A percentile compares a stretch with the other conserved stretches of the same genome.
These are phyloP conservation scores for Pythium vanterpoolii DNA, from an alignment of 352 stramenopile species.

Conservation along the genomic window DNA sequence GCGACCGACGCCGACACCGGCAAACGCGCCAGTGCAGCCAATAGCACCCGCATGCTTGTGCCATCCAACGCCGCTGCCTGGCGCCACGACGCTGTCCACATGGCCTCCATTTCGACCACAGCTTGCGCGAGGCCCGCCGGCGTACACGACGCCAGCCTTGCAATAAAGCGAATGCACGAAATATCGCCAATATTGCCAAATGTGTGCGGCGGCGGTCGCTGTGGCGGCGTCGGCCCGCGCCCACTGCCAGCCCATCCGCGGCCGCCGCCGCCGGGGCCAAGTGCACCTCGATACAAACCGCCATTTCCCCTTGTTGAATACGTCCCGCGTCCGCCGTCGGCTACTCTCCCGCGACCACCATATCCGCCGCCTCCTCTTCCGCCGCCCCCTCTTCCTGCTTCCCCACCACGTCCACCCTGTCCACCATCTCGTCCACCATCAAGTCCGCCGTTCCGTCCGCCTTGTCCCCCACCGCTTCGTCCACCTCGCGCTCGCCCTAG, in stretches of 20 bases:
- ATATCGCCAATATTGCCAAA: constrained; percentile 16
- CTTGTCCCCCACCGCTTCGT: not conserved
- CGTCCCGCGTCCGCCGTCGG: not conserved
- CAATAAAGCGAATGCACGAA: constrained; percentile 47
- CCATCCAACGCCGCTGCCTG: constrained; percentile 29
- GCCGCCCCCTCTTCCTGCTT: not conserved
- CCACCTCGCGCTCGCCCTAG: not conserved
- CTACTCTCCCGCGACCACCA: not conserved
- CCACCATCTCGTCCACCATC: not conserved
- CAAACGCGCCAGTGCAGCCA: constrained; percentile 45
- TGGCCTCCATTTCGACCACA: constrained; percentile 29
- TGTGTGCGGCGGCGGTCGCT: not conserved
- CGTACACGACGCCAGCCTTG: constrained; percentile 36
- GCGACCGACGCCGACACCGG: constrained; percentile 36
- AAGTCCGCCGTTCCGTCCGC: not conserved
- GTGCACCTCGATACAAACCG: not conserved
- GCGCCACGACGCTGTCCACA: constrained; percentile 54
- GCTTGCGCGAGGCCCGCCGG: constrained; percentile 36
- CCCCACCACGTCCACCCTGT: not conserved
- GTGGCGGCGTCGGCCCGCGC: not conserved
- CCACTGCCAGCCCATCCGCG: not conserved
- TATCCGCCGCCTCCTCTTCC: not conserved
- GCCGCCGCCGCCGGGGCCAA: not conserved
- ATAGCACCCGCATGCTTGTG: constrained; percentile 34
- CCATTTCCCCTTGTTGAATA: not conserved